Conservation (phyloP, 345 rosid species). For the Carallia brachiata region DNA sequence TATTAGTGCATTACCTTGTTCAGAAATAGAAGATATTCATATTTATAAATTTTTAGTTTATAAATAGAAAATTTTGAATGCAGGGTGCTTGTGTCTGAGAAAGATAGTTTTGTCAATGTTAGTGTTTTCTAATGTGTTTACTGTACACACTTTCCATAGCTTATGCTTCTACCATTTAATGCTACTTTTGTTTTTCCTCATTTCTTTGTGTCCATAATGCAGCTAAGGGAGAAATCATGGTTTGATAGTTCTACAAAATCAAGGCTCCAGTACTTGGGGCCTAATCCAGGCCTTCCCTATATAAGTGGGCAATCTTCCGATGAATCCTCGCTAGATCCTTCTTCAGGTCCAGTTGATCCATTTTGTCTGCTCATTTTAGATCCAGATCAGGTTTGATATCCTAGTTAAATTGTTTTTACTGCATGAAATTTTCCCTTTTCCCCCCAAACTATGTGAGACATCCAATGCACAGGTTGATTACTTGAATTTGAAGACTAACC, state of each 20-base stretch:
- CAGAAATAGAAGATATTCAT: neutral
- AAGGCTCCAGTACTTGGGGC: constrained; percentile 61
- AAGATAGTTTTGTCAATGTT: neutral
- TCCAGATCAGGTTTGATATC: constrained; percentile 65
- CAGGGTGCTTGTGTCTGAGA: neutral
- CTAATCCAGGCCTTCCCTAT: constrained; percentile 61
- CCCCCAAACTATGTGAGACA: neutral
- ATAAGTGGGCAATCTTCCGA: constrained; percentile 35
- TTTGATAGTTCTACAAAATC: constrained; percentile 63
- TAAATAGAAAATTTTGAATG: neutral
- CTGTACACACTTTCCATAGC: neutral
- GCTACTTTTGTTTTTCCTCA: constrained; percentile 9
- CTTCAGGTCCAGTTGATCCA: constrained; percentile 56
- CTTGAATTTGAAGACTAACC: constrained; percentile 76
- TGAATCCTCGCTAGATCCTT: constrained; percentile 52
- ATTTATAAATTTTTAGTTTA: neutral
- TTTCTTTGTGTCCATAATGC: constrained; percentile 20
- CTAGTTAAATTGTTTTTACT: constrained; percentile 1
- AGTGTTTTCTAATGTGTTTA: constrained; percentile 1
- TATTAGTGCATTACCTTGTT: neutral
- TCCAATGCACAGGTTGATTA: constrained; percentile 69
- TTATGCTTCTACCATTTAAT: neutral
- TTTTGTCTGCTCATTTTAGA: constrained; percentile 72
- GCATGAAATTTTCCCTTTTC: neutral
- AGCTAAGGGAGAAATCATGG: constrained; percentile 87